Conservation (phyloP, 257 asterid genomes). For the Fraxinus cuspidata region DNA sequence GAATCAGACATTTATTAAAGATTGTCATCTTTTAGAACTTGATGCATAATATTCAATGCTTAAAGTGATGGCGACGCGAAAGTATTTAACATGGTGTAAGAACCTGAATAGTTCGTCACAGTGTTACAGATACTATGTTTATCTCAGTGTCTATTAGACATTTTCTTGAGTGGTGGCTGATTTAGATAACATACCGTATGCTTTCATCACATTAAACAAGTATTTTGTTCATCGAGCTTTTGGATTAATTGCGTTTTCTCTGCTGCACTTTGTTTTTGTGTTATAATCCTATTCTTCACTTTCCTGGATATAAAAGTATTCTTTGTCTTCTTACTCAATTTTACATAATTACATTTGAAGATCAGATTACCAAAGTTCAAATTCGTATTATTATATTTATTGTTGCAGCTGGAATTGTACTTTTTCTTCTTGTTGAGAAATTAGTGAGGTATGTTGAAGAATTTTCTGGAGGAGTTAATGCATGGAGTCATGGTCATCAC, state of each 20-base stretch:
- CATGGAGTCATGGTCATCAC: conserved; percentile 64
- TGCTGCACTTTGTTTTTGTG: conserved; percentile 20
- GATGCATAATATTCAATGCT: not conserved
- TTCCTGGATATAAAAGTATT: conserved; percentile 10
- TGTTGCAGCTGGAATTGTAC: conserved; percentile 84
- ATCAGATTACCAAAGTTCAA: conserved; percentile 4
- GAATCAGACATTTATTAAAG: not conserved
- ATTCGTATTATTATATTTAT: conserved; percentile 32
- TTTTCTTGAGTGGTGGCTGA: conserved; percentile 13
- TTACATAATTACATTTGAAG: not conserved
- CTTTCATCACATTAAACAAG: conserved; percentile 2
- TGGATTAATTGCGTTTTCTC: not conserved
- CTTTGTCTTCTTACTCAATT: not conserved
- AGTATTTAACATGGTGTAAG: not conserved
- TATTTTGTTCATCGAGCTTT: conserved; percentile 5
- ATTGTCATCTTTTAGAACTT: not conserved
- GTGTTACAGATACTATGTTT: not conserved
- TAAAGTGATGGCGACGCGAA: not conserved
- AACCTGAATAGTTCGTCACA: not conserved
- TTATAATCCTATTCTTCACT: not conserved
- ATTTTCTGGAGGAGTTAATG: conserved; percentile 60
- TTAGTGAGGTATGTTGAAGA: conserved; percentile 90
- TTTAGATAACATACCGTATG: not conserved
- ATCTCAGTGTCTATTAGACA: conserved; percentile 1
- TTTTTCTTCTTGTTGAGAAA: conserved; percentile 91